Percentiles rank a stretch among this genome's conserved stretches.
Conservation (phyloP, 192 early-diverging fungal genomes). For the Mortierella antarctica region DNA sequence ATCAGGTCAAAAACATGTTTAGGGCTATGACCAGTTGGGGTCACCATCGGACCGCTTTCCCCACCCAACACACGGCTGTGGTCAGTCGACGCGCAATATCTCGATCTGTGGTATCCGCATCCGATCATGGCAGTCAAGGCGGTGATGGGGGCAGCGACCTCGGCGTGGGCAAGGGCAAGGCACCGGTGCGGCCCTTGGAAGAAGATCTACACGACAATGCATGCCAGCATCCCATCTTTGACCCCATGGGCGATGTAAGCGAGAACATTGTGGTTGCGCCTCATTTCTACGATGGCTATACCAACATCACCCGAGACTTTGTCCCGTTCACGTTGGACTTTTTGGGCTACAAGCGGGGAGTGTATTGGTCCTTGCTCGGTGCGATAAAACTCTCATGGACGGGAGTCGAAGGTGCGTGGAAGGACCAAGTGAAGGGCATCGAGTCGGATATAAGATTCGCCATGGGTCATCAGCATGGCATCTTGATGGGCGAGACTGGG, state of each 20-base stretch:
- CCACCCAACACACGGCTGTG: constrained; percentile 27
- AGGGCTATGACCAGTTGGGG: constrained; percentile 58
- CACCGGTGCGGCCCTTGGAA: neutral
- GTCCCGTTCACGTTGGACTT: constrained; percentile 39
- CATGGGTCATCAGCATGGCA: constrained; percentile 21
- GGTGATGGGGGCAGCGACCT: neutral
- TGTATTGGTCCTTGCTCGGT: constrained; percentile 33
- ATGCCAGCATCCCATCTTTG: constrained; percentile 26
- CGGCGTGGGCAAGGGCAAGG: constrained; percentile 8
- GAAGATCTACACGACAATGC: constrained; percentile 36
- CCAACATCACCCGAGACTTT: constrained; percentile 48
- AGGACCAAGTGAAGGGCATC: constrained; percentile 29
- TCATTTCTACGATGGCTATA: constrained; percentile 49
- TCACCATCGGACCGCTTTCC: constrained; percentile 34
- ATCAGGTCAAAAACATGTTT: constrained; percentile 62
- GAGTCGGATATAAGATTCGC: constrained; percentile 24
- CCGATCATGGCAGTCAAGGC: neutral
- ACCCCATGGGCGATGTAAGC: constrained; percentile 42
- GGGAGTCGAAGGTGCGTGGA: constrained; percentile 15
- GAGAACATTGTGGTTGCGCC: constrained; percentile 45
- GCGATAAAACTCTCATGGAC: constrained; percentile 38
- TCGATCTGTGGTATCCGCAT: neutral
- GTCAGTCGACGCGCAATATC: neutral
- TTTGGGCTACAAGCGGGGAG: constrained; percentile 37
- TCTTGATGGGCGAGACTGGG: constrained; percentile 49